These are phyloP conservation scores for Neurospora tetraspora DNA, from an alignment of 495 filamentous ascomycete genomes.

Conservation along the genomic window DNA sequence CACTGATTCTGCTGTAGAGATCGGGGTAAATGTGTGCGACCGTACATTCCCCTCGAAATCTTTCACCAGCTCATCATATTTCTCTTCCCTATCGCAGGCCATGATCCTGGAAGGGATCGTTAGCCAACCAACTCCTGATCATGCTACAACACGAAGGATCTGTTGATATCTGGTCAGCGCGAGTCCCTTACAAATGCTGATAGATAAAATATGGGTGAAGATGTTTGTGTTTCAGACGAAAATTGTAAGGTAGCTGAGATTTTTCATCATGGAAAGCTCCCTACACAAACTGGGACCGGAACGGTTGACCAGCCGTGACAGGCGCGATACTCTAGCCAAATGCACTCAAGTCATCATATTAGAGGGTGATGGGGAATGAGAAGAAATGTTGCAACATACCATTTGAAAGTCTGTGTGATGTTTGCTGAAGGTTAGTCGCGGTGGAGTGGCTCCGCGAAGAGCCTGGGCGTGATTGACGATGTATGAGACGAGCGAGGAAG, in stretches of 20 bases:
- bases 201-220: conserved; percentile 1
- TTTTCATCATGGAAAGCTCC: conserved; percentile 84
- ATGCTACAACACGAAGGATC: conserved; percentile 1
- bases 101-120: conserved; percentile 55
- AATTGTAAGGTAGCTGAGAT: conserved; percentile 89
- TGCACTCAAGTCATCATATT: conserved; percentile 99
- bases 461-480: neutral
- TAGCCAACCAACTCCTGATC: conserved; percentile 3
- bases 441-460: neutral
- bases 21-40: conserved; percentile 21
- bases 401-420: conserved; percentile 15
- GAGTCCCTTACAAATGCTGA: conserved; percentile 4
- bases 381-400: conserved; percentile 7
- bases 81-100: conserved; percentile 85
- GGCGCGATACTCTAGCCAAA: conserved; percentile 96
- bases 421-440: conserved; percentile 3
- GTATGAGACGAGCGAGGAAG: conserved; percentile 8
- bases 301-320: conserved; percentile 27
- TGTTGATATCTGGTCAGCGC: conserved; percentile 13
- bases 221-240: conserved; percentile 60
- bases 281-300: conserved; percentile 23
- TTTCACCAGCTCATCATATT: conserved; percentile 60
- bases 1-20: conserved; percentile 30
- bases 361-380: conserved; percentile 9
- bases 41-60: conserved; percentile 68